These are phyloP conservation scores for Emydomyces testavorans DNA, from an alignment of 2,329 filamentous ascomycete genomes.

Conservation along the genomic window DNA sequence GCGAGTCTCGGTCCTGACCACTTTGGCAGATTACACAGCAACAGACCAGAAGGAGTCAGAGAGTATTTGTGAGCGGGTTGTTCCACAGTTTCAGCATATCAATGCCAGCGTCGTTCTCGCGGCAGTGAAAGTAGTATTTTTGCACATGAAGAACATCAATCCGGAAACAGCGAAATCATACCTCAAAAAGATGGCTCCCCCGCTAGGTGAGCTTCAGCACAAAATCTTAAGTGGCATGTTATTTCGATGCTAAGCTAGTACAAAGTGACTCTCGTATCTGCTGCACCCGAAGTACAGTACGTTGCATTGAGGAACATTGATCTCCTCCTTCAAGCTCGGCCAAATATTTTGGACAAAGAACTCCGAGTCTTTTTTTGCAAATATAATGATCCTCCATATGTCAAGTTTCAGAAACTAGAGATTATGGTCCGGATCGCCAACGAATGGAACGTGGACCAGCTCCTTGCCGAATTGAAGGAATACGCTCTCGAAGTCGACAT, in stretches of 20 bases:
- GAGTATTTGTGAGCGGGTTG: constrained; percentile 92
- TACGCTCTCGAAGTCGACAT: constrained; percentile 98
- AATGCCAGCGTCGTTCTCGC: constrained; percentile 93
- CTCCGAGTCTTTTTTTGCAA: constrained; percentile 99
- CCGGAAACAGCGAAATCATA: constrained; percentile 72
- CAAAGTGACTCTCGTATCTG: constrained; percentile 84
- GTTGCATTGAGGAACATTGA: constrained; percentile 95
- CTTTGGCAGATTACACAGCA: constrained; percentile 76
- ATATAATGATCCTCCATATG: constrained; percentile 95
- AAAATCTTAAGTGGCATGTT: not conserved
- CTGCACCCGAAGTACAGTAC: constrained; percentile 93
- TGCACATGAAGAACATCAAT: constrained; percentile 81
- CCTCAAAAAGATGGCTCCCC: constrained; percentile 96
- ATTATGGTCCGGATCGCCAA: constrained; percentile 99
- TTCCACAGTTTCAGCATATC: constrained; percentile 95
- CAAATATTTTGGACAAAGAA: constrained; percentile 93
- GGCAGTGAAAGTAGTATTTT: constrained; percentile 95
- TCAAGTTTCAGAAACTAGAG: constrained; percentile 94
- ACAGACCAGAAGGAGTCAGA: constrained; percentile 89
- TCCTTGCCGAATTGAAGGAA: constrained; percentile 88
- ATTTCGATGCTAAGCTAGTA: constrained; percentile 5
- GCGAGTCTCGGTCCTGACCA: constrained; percentile 81
- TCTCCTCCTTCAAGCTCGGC: constrained; percentile 85
- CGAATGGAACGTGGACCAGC: constrained; percentile 88
- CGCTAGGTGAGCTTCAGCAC: constrained; percentile 52